Percentiles rank a stretch among this genome's conserved stretches.
Evolutionary conservation across 257 asterid genomes (phyloP).

Genomic region (Jasminum sambac): DNA sequence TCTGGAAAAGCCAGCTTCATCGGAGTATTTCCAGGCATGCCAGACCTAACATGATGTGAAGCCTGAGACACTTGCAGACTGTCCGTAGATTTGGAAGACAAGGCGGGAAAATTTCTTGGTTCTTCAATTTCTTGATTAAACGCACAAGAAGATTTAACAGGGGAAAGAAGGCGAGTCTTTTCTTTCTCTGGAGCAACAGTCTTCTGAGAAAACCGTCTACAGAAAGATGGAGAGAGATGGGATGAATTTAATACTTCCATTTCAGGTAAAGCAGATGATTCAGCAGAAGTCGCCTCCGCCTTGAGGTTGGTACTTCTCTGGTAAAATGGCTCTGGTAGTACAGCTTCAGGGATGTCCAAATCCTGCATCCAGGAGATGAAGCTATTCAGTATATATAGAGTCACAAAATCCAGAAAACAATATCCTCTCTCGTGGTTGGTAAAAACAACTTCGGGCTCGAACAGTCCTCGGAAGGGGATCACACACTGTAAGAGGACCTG

Average conservation of each 20-base stretch:
- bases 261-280: conserved; percentile 36
- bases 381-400: conserved; percentile 20
- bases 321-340: conserved; percentile 63
- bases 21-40: conserved; percentile 55
- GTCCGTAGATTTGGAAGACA: conserved; percentile 32
- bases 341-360: conserved; percentile 73
- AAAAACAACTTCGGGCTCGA: background rate
- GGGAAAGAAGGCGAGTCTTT: conserved; percentile 34
- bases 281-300: conserved; percentile 31
- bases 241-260: conserved; percentile 41
- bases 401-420: conserved; percentile 1
- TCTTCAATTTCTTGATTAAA: conserved; percentile 34
- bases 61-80: conserved; percentile 20
- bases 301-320: conserved; percentile 29
- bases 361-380: conserved; percentile 43
- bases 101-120: conserved; percentile 26
- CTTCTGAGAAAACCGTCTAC: conserved; percentile 38
- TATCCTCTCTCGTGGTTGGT: background rate
- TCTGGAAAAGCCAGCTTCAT: conserved; percentile 42
- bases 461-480: background rate
- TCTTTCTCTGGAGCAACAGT: conserved; percentile 35
- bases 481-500: background rate
- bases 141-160: conserved; percentile 32
- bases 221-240: conserved; percentile 55
- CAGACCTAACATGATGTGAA: conserved; percentile 18